These are phyloP conservation scores for Penicillium sp. DNA, from an alignment of 2,329 filamentous ascomycete genomes.

Conservation along the genomic window DNA sequence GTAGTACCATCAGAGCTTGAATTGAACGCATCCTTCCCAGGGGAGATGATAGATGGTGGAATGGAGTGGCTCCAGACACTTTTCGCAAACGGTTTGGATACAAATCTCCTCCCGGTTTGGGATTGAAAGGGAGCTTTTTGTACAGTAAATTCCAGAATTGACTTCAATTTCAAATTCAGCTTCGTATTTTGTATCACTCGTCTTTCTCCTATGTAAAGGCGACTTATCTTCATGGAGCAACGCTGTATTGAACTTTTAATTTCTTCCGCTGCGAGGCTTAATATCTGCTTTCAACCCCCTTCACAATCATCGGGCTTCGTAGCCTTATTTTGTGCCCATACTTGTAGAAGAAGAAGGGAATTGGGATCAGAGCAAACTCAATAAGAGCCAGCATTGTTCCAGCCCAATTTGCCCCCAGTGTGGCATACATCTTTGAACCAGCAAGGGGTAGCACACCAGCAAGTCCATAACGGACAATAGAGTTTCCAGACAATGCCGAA, in stretches of 20 bases:
- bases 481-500: conserved; percentile 73
- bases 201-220: too few relatives aligned
- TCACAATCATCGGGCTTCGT: conserved; percentile 26
- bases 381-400: conserved; percentile 59
- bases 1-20: background rate
- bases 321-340: conserved; percentile 43
- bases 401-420: conserved; percentile 71
- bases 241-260: too few relatives aligned
- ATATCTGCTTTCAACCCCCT: background rate
- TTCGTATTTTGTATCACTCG: too few relatives aligned
- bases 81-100: conserved; percentile 7
- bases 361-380: conserved; percentile 35
- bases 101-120: conserved; percentile 3
- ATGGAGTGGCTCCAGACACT: conserved; percentile 21
- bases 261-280: too few relatives aligned
- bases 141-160: too few relatives aligned
- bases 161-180: too few relatives aligned
- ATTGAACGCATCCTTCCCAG: conserved; percentile 5
- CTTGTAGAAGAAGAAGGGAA: conserved; percentile 49
- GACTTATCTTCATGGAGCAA: too few relatives aligned
- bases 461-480: conserved; percentile 68
- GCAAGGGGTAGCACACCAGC: conserved; percentile 72
- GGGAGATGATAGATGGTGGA: conserved; percentile 20
- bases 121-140: background rate
- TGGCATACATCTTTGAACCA: conserved; percentile 68